Percentiles rank a stretch among this genome's conserved stretches.
phyloP scores from a whole-genome alignment of 805 yeast species.

The Clavispora santaluciae region DNA sequence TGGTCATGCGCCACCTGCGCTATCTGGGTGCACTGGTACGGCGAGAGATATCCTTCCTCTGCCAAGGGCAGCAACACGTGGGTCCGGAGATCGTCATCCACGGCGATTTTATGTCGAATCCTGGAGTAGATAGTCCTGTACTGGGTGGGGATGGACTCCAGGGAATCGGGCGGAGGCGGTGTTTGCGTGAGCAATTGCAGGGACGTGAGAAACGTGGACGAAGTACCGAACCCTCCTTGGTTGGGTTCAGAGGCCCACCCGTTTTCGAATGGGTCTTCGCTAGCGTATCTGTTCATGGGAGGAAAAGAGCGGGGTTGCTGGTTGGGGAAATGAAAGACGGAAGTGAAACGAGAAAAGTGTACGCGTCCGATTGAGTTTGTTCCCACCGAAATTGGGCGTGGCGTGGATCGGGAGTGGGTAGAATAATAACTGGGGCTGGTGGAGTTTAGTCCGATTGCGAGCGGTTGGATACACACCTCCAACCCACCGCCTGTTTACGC shows the following conservation, averaged over 20 bases:
- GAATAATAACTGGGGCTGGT: no score
- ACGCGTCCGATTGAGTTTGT: no score
- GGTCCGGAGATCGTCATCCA: conserved; percentile 27
- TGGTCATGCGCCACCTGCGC: conserved; percentile 34
- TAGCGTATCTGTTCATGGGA: conserved; percentile 10
- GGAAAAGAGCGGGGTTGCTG: no score
- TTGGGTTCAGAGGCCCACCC: conserved; percentile 29
- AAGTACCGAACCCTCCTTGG: not conserved
- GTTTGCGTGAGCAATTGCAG: conserved; percentile 5
- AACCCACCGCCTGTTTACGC: no score
- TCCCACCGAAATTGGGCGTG: no score
- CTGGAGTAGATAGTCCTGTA: conserved; percentile 15
- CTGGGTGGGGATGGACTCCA: conserved; percentile 22
- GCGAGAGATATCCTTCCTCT: conserved; percentile 20
- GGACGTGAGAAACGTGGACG: conserved; percentile 2
- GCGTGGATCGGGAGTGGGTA: no score
- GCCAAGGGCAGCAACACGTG: conserved; percentile 26
- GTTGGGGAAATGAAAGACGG: no score
- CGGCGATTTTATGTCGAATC: conserved; percentile 17
- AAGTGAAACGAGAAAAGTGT: no score
- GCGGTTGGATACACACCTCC: no score
- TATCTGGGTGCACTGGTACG: conserved; percentile 28
- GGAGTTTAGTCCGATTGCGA: no score
- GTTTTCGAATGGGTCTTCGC: conserved; percentile 36
- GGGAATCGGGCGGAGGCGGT: not conserved